Conservation (phyloP, 495 filamentous ascomycete genomes). For the Sphaerosporella brunnea region DNA sequence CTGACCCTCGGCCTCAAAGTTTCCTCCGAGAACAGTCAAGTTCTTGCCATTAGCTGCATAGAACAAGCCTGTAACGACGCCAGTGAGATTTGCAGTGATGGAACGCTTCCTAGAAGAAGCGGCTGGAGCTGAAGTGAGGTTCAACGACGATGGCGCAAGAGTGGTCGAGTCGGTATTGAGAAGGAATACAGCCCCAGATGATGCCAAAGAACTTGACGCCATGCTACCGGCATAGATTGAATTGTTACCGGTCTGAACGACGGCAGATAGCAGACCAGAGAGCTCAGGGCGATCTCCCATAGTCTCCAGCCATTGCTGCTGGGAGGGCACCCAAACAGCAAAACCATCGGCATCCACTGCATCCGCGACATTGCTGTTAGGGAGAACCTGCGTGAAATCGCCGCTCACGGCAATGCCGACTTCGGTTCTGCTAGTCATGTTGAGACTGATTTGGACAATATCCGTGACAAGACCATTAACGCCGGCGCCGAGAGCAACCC, state of each 20-base stretch:
- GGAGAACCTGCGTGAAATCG: slow-evolving; percentile 52
- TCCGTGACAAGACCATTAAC: slow-evolving; percentile 61
- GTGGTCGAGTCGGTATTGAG: slow-evolving; percentile 33
- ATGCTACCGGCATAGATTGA: slow-evolving; percentile 65
- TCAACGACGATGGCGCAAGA: slow-evolving; percentile 39
- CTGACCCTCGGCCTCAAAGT: slow-evolving; percentile 54
- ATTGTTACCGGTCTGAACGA: slow-evolving; percentile 40
- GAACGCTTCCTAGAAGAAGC: slow-evolving; percentile 40
- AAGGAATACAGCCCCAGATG: slow-evolving; percentile 51
- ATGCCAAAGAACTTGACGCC: slow-evolving; percentile 47
- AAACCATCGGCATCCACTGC: slow-evolving; percentile 52
- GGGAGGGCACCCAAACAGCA: slow-evolving; percentile 85
- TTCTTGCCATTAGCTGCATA: slow-evolving; percentile 49
- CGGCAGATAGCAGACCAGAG: slow-evolving; percentile 51
- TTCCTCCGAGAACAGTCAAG: slow-evolving; percentile 72
- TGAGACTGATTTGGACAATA: slow-evolving; percentile 62
- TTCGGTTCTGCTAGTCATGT: slow-evolving; percentile 53
- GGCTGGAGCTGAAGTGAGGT: slow-evolving; percentile 26
- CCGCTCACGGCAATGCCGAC: slow-evolving; percentile 64
- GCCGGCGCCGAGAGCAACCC: slow-evolving; percentile 67
- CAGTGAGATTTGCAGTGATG: slow-evolving; percentile 34
- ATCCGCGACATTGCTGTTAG: slow-evolving; percentile 40
- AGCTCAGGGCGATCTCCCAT: slow-evolving; percentile 48
- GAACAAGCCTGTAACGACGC: slow-evolving; percentile 59
- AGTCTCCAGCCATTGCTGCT: slow-evolving; percentile 74